Base-by-base conservation (phyloP, 495 filamentous ascomycete genomes). In the Neurospora terricola region DNA sequence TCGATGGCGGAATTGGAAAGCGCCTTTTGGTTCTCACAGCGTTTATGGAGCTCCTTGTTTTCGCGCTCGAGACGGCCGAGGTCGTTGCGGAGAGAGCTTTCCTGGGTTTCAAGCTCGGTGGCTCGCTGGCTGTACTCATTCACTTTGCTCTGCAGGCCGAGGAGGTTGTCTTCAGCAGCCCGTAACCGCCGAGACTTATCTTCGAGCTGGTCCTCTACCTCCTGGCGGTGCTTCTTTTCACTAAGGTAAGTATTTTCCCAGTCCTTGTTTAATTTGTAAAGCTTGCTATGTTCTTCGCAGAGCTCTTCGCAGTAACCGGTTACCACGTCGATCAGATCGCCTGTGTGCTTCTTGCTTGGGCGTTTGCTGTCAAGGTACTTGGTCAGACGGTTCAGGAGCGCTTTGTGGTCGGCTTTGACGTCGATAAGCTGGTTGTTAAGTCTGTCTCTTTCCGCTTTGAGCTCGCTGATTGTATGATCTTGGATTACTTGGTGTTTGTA, bases 181-280 rank as follows among this genome's bases (percentile, higher is more conserved):
- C 54, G 27, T 7, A 66, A 7, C 27, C 2, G 12, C 27, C 14
- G 2, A 1, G 54, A 66, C 3, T 66, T 66, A 0, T 66, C 14
- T 0, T 8, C 27, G 12, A 66, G 27, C 3, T 18, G 12, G 12
- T 66, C 27, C 30, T 66, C 54, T 1, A 34, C 2, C 7, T 66
- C 54, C 54, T 66, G 6, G 54, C 54, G 27, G 14, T 0, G 54
- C 30, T 34, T 66, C 3, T 66, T 36, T 14, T 66, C 30, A 0
- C 0, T 0, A 27, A 36, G 14, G 0, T 18, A 34, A 9, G 6
- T 2, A 2, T 66, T 3, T 30, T 18, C 12, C 54, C 54, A 66
- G 14, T 66, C 14, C 30, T 18, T 18, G 0, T 18, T 66, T 2
- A 1, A 2, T 9, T 62, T 1, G 54, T 0, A 1, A 16, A 16